A percentile compares a stretch with the other conserved stretches of the same genome.
Evolutionary conservation across 768 basidiomycete species (phyloP).

Genomic region (Podaxis sp.): DNA sequence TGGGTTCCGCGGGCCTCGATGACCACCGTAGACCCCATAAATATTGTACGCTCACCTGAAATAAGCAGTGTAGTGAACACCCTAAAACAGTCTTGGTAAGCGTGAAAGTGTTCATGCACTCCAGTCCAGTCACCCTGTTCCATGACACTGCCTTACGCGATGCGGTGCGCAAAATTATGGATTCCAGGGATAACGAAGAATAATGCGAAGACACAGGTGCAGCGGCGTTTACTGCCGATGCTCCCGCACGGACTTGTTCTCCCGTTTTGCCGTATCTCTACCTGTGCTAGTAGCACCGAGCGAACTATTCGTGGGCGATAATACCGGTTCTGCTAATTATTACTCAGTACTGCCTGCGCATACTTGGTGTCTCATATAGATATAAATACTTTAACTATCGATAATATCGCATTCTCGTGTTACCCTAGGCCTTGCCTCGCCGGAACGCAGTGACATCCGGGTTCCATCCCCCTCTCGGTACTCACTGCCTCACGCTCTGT

Average conservation of each 20-base stretch:
- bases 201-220: too few species aligned
- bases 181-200: too few species aligned
- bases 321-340: not conserved
- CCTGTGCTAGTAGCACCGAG: not conserved
- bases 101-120: too few species aligned
- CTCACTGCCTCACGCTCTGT: not conserved
- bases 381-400: constrained; percentile 4
- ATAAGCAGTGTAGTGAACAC: too few species aligned
- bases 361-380: not conserved
- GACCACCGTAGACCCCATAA: too few species aligned
- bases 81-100: too few species aligned
- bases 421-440: constrained; percentile 1
- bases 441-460: not conserved
- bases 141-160: too few species aligned
- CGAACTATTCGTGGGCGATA: not conserved
- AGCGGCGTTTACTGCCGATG: not conserved
- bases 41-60: too few species aligned
- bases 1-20: too few species aligned
- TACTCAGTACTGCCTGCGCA: not conserved
- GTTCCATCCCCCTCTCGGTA: not conserved
- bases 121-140: too few species aligned
- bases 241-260: not conserved
- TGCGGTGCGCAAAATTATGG: too few species aligned
- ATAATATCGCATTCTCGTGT: not conserved
- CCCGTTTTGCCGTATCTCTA: not conserved